Percentiles rank a stretch among this genome's conserved stretches.
phyloP scores from a whole-genome alignment of 768 basidiomycete species.

The Sporobolomyces phaffii region DNA sequence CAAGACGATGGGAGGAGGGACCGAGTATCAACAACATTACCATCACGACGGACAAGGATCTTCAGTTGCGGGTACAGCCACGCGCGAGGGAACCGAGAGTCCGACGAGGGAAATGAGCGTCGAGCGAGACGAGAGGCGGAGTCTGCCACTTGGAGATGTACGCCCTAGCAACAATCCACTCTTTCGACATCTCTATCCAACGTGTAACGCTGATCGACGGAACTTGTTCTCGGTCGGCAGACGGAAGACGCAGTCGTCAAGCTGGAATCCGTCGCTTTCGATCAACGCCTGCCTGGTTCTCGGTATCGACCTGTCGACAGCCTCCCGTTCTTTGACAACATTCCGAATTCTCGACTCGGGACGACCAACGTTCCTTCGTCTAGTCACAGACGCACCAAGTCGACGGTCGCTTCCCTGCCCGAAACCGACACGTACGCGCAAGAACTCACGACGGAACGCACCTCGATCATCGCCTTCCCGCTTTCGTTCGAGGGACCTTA shows the following conservation, averaged over 20 bases:
- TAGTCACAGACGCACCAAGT: background rate
- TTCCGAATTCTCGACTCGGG: background rate
- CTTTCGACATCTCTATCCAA: background rate
- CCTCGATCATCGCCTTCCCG: conserved; percentile 21
- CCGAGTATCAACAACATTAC: background rate
- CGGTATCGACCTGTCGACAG: conserved; percentile 14
- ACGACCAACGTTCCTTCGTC: background rate
- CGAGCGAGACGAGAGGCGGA: conserved; percentile 1
- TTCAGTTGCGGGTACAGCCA: background rate
- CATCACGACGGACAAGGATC: background rate
- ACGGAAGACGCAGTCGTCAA: conserved; percentile 34
- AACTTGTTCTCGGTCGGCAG: background rate
- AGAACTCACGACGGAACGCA: conserved; percentile 19
- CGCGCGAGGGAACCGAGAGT: conserved; percentile 8
- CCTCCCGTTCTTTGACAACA: conserved; percentile 30
- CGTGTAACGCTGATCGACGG: background rate
- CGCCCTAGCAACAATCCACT: too few relatives aligned
- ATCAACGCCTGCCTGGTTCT: conserved; percentile 5
- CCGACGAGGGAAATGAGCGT: background rate
- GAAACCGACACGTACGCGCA: background rate
- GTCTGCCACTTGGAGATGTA: background rate
- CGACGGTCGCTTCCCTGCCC: background rate
- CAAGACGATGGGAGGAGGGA: background rate
- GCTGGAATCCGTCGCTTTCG: conserved; percentile 33
- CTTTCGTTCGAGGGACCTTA: conserved; percentile 22